Evolutionary conservation across 305 asterid genomes (phyloP).

Genomic region (Fraxinus albicans): DNA sequence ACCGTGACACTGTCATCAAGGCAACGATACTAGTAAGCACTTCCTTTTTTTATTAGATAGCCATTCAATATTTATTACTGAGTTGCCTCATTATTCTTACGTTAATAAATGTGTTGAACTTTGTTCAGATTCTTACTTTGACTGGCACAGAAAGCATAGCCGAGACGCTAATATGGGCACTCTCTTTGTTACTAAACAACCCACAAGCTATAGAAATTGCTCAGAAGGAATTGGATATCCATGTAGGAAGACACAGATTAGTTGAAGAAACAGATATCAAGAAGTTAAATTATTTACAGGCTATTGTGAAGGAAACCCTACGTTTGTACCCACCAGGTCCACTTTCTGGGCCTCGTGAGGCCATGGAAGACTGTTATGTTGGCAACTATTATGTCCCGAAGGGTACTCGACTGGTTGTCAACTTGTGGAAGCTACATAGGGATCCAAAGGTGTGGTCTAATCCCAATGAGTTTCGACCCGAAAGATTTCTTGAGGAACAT

Average conservation of each 20-base stretch:
- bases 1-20: conserved; percentile 48
- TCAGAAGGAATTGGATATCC: conserved; percentile 34
- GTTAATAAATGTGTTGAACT: background rate
- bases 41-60: background rate
- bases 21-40: conserved; percentile 47
- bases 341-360: conserved; percentile 37
- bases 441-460: conserved; percentile 37
- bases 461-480: conserved; percentile 39
- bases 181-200: conserved; percentile 44
- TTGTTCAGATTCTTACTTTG: conserved; percentile 34
- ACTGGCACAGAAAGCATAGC: conserved; percentile 48
- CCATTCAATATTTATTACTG: background rate
- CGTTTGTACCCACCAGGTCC: conserved; percentile 53
- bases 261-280: conserved; percentile 44
- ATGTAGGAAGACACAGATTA: conserved; percentile 33
- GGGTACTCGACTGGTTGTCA: conserved; percentile 38
- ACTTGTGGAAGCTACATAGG: conserved; percentile 37
- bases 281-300: conserved; percentile 38
- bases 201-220: conserved; percentile 21
- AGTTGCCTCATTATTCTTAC: background rate
- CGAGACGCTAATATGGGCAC: conserved; percentile 40
- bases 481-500: conserved; percentile 34
- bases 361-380: conserved; percentile 31
- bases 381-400: conserved; percentile 22
- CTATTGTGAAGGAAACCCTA: conserved; percentile 42